Evolutionary conservation across 495 filamentous ascomycete genomes (phyloP).

Genomic region (Talaromyces adpressus): DNA sequence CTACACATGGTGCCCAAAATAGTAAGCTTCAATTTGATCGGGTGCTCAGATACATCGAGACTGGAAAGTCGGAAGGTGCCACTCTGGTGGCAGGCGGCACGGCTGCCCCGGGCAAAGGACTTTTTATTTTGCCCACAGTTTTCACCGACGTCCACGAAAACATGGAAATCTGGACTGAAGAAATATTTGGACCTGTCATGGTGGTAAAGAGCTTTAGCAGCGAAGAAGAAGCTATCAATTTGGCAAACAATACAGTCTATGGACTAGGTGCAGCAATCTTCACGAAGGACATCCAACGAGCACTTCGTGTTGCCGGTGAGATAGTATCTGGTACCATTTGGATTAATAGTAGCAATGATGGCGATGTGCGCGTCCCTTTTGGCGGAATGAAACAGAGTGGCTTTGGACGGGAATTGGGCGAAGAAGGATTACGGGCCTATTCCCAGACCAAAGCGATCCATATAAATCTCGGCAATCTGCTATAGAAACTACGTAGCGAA

Average conservation of each 20-base stretch:
- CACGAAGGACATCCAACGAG: slow-evolving; percentile 66
- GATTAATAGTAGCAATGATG: slow-evolving; percentile 79
- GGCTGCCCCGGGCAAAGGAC: slow-evolving; percentile 46
- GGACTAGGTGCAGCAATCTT: slow-evolving; percentile 82
- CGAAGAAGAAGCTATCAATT: slow-evolving; percentile 31
- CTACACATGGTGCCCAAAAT: slow-evolving; percentile 94
- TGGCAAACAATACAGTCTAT: slow-evolving; percentile 56
- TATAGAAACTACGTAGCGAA: too few species aligned
- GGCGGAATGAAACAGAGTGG: slow-evolving; percentile 94
- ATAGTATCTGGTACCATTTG: slow-evolving; percentile 93
- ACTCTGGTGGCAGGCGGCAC: slow-evolving; percentile 69
- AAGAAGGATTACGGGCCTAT: slow-evolving; percentile 74
- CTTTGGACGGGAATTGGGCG: slow-evolving; percentile 80
- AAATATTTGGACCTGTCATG: slow-evolving; percentile 44
- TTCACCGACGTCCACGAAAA: slow-evolving; percentile 28
- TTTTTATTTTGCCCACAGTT: slow-evolving; percentile 40
- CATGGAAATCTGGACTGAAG: slow-evolving; percentile 33
- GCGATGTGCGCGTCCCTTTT: slow-evolving; percentile 70
- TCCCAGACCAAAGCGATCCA: slow-evolving; percentile 70
- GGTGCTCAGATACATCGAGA: slow-evolving; percentile 73
- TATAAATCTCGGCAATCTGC: too few species aligned
- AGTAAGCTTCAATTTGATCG: slow-evolving; percentile 84
- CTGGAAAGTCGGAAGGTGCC: slow-evolving; percentile 79
- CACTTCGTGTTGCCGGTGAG: slow-evolving; percentile 66
- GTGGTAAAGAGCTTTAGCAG: slow-evolving; percentile 31